Conservation (phyloP, 495 filamentous ascomycete species). For the Corynascus novoguineensis region DNA sequence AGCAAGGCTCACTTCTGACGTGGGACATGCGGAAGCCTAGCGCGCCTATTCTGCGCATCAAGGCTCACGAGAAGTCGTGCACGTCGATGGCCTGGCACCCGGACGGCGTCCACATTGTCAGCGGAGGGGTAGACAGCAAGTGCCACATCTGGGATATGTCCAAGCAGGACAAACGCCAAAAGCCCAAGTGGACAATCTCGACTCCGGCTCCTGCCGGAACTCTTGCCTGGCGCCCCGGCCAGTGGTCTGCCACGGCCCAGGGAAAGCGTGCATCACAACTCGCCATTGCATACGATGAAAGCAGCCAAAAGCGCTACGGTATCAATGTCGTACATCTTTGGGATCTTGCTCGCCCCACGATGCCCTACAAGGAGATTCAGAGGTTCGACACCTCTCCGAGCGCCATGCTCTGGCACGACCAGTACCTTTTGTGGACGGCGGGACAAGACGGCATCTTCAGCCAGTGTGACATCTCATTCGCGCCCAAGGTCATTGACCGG, state of each 20-base stretch:
- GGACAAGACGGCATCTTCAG: slow-evolving; percentile 77
- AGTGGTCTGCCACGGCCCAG: slow-evolving; percentile 61
- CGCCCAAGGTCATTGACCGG: slow-evolving; percentile 72
- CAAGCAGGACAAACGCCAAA: slow-evolving; percentile 71
- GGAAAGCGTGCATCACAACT: slow-evolving; percentile 55
- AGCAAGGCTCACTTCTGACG: slow-evolving; percentile 66
- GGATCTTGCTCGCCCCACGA: slow-evolving; percentile 81
- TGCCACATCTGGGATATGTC: slow-evolving; percentile 93
- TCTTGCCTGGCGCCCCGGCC: slow-evolving; percentile 81
- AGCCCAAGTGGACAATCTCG: slow-evolving; percentile 58
- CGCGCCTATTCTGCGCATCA: slow-evolving; percentile 59
- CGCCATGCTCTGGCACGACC: slow-evolving; percentile 83
- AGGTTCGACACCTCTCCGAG: slow-evolving; percentile 64
- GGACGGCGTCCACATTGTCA: slow-evolving; percentile 83
- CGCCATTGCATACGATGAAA: slow-evolving; percentile 49
- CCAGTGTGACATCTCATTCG: slow-evolving; percentile 82
- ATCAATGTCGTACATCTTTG: slow-evolving; percentile 77
- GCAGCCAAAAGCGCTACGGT: slow-evolving; percentile 46
- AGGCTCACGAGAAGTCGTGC: slow-evolving; percentile 73
- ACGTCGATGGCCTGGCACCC: slow-evolving; percentile 91
- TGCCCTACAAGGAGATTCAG: slow-evolving; percentile 82
- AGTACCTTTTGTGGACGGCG: slow-evolving; percentile 87
- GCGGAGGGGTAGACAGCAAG: slow-evolving; percentile 73
- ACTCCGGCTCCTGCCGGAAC: slow-evolving; percentile 61
- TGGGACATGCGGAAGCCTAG: slow-evolving; percentile 48